Evolutionary conservation across 2,329 filamentous ascomycete species (phyloP), one percentile per base, ranked within the genome.

Genomic region (Sporothrix variecibatus): DNA sequence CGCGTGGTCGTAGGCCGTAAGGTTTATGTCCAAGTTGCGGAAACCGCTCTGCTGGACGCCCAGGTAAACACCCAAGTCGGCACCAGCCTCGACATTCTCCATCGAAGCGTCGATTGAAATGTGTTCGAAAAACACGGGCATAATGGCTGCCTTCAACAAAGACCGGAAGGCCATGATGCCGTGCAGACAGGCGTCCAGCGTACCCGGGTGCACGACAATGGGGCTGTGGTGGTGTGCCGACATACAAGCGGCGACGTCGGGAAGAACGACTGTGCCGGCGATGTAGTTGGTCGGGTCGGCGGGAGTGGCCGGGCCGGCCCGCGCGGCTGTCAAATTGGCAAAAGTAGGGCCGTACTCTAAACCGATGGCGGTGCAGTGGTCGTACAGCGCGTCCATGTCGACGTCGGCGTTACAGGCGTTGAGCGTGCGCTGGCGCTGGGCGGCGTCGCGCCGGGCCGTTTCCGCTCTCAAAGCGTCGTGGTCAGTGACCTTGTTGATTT

Each of bases 261-360:
- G 76, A 15, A 77, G 34, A 3, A 68, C 53, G 9, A 77, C 75
- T 2, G 72, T 75, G 40, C 73, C 76, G 3, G 72, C 68, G 9
- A 77, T 71, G 53, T 70, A 72, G 49, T 70, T 31, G 2, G 56
- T 51, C 40, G 62, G 67, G 64, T 74, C 69, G 34, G 28, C n/a
- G n/a, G 64, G 17, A 7, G 69, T 43, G n/a, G 72, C 43, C 26
- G 62, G 56, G 12, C 72, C 74, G 11, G 69, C 43, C 43, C 72
- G 68, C 31, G 76, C 76, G 8, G n/a, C 12, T n/a, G 62, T 70
- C 34, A 77, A 67, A 43, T 76, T 76, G 51, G 76, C 74, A 75
- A 78, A 78, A 23, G 77, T 78, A 9, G 77, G 76, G 8, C 77
- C 77, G 40, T 77, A 78, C n/a, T 77, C 76, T 9, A 78, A 75